Conservation (phyloP, 2,329 filamentous ascomycete genomes). For the Pestalotiopsis sp. region DNA sequence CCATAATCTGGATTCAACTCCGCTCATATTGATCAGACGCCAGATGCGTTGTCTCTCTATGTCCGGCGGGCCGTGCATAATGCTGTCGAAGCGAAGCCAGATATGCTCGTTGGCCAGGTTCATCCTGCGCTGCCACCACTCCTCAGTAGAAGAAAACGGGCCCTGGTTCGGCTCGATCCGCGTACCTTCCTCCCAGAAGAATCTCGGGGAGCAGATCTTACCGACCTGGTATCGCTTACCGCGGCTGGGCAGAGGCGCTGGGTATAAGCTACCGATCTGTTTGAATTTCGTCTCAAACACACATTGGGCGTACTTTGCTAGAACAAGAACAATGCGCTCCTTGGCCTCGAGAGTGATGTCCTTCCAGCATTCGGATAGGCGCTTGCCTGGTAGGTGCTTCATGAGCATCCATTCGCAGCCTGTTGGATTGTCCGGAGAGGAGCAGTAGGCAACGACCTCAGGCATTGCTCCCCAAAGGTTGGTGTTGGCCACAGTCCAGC, state of each 20-base stretch:
- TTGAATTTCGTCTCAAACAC: conserved; percentile 20
- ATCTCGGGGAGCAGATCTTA: conserved; percentile 25
- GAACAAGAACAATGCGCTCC: conserved; percentile 27
- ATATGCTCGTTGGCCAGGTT: conserved; percentile 22
- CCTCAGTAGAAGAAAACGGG: conserved; percentile 20
- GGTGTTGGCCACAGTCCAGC: conserved; percentile 23
- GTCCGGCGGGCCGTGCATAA: neutral
- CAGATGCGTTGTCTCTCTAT: conserved; percentile 1
- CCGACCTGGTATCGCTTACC: conserved; percentile 16
- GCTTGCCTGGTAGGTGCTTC: conserved; percentile 23
- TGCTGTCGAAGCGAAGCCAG: conserved; percentile 9
- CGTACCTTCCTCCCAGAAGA: conserved; percentile 29
- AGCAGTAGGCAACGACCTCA: conserved; percentile 20
- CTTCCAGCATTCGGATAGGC: conserved; percentile 27
- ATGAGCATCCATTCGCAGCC: conserved; percentile 34
- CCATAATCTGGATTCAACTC: neutral
- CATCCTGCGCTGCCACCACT: conserved; percentile 19
- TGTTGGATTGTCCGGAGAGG: conserved; percentile 21
- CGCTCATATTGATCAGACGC: conserved; percentile 12
- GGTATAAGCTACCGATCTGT: conserved; percentile 31
- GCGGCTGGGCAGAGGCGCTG: conserved; percentile 1
- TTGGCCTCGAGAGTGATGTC: conserved; percentile 21
- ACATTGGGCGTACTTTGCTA: conserved; percentile 24
- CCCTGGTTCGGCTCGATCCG: conserved; percentile 13
- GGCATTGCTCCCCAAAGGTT: conserved; percentile 23